Evolutionary conservation across 805 yeast genomes (phyloP).

Genomic region (Ogataea zsoltii): DNA sequence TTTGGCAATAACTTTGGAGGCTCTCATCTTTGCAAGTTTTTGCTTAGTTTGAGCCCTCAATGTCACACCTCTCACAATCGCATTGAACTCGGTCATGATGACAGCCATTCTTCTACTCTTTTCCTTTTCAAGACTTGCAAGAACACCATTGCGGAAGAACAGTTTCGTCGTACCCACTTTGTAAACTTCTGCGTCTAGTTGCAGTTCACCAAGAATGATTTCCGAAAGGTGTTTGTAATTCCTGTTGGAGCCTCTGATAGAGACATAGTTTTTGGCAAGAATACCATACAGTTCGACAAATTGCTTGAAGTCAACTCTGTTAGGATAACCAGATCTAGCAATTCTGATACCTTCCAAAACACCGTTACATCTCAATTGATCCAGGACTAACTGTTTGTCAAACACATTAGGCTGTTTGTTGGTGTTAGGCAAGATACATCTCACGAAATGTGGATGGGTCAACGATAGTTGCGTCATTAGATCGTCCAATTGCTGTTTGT

Average conservation of each 20-base stretch:
- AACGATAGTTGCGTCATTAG: slow-evolving; percentile 70
- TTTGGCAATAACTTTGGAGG: slow-evolving; percentile 66
- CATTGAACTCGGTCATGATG: slow-evolving; percentile 62
- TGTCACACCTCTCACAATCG: slow-evolving; percentile 62
- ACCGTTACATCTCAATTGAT: slow-evolving; percentile 94
- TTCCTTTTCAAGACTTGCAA: slow-evolving; percentile 73
- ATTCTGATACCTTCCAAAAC: slow-evolving; percentile 97
- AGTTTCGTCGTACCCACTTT: slow-evolving; percentile 72
- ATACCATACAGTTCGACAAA: slow-evolving; percentile 76
- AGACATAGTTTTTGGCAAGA: slow-evolving; percentile 48
- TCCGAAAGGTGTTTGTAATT: slow-evolving; percentile 68
- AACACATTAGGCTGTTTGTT: slow-evolving; percentile 69
- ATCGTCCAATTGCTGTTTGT: slow-evolving; percentile 76
- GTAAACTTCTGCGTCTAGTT: slow-evolving; percentile 59
- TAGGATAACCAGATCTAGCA: slow-evolving; percentile 96
- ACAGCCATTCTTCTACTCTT: slow-evolving; percentile 64
- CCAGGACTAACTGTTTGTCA: slow-evolving; percentile 75
- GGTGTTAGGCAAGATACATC: slow-evolving; percentile 92
- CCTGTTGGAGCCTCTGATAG: slow-evolving; percentile 32
- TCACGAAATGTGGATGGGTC: slow-evolving; percentile 94
- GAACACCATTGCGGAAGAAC: slow-evolving; percentile 74
- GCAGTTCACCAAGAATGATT: slow-evolving; percentile 59
- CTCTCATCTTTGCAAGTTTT: slow-evolving; percentile 60
- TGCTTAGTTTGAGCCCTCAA: slow-evolving; percentile 50
- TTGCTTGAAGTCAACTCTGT: slow-evolving; percentile 80